phyloP scores from a whole-genome alignment of 1,284 basidiomycete species.

The Peniophora sp. region DNA sequence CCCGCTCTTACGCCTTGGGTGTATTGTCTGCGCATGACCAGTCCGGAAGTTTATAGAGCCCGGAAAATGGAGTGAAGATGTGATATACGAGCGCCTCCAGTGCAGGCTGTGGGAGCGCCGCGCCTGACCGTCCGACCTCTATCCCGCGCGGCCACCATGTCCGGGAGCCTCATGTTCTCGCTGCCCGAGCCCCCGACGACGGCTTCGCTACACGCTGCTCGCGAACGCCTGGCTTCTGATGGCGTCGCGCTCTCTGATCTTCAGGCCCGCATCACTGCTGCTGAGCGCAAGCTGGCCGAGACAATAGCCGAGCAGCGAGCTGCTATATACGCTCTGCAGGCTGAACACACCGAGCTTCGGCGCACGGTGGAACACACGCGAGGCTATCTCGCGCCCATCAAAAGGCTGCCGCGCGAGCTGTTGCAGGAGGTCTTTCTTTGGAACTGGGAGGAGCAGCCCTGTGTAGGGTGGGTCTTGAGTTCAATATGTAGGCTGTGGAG shows the following conservation, averaged over 20 bases:
- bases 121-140: too few species aligned
- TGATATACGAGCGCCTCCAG: too few species aligned
- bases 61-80: too few species aligned
- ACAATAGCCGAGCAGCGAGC: constrained; percentile 45
- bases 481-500: constrained; percentile 60
- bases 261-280: constrained; percentile 25
- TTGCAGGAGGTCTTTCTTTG: constrained; percentile 57
- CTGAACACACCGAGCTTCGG: constrained; percentile 39
- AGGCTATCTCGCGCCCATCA: constrained; percentile 63
- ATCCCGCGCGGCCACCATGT: too few species aligned
- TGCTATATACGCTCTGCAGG: constrained; percentile 43
- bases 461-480: constrained; percentile 61
- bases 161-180: constrained; percentile 11
- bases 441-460: constrained; percentile 58
- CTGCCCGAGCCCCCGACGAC: constrained; percentile 51
- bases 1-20: too few species aligned
- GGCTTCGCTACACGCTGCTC: constrained; percentile 39
- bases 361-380: constrained; percentile 35
- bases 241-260: constrained; percentile 15
- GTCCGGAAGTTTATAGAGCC: too few species aligned
- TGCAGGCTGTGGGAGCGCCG: too few species aligned
- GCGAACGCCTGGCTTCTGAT: constrained; percentile 19
- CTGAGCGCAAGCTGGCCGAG: constrained; percentile 46
- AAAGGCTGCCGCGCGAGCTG: constrained; percentile 57
- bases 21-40: too few species aligned